Conservation (phyloP, 257 asterid species). For the Solanum lignicaule region DNA sequence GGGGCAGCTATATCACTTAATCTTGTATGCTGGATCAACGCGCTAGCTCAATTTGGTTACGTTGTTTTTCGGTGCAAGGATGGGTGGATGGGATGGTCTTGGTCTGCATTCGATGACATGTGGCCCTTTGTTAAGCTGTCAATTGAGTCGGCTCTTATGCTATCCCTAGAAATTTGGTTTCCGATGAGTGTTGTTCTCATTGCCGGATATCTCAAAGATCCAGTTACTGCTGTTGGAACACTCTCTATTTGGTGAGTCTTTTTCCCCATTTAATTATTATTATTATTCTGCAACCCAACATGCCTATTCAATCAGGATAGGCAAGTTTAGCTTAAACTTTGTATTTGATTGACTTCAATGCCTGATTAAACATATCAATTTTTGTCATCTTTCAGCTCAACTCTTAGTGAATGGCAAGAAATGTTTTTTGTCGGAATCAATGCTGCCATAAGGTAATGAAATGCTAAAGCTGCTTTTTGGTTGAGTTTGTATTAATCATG, state of each 20-base stretch:
- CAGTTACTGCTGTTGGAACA: conserved; percentile 66
- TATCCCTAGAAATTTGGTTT: conserved; percentile 83
- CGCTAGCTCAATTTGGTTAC: conserved; percentile 45
- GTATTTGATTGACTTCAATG: neutral
- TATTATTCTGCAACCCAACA: too few species aligned
- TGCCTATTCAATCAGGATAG: too few species aligned
- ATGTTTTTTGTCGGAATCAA: conserved; percentile 81
- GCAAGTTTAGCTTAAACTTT: too few species aligned
- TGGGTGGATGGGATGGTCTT: conserved; percentile 82
- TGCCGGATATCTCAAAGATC: conserved; percentile 59
- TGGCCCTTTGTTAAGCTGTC: conserved; percentile 77
- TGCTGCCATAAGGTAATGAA: conserved; percentile 63
- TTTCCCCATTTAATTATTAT: neutral
- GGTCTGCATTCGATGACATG: conserved; percentile 49
- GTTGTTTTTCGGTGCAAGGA: conserved; percentile 73
- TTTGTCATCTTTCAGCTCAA: conserved; percentile 36
- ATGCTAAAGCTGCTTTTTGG: neutral
- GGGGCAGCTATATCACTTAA: conserved; percentile 64
- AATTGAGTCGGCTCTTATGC: conserved; percentile 74
- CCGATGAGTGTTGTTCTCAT: conserved; percentile 63
- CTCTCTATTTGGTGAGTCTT: conserved; percentile 63
- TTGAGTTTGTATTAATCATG: neutral
- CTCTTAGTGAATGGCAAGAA: conserved; percentile 51
- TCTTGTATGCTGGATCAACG: conserved; percentile 42
- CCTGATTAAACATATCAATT: neutral